Base-by-base conservation (phyloP, 2,329 filamentous ascomycete genomes). In the Falciphora oryzae region DNA sequence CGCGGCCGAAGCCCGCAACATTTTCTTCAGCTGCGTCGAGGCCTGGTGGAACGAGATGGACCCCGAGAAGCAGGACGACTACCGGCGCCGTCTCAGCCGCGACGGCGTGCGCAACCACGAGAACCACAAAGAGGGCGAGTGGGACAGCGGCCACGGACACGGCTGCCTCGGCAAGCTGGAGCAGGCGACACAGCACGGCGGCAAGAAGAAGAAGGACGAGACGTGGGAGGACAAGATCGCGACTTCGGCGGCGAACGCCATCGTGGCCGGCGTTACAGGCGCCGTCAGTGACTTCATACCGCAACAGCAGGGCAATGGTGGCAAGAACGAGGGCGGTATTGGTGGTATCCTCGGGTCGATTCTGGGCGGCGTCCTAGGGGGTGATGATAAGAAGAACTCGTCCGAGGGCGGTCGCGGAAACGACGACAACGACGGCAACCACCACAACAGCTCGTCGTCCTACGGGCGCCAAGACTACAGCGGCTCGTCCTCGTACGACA, bases 11-110 rank as follows among this genome's bases (percentile, higher is more conserved):
- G 61, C 38, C 18, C 61, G 61, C 61, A 28, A 56, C 27, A 56
- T 62, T 27, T 62, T 62, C 28, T 62, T 57, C 61, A 44, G 61
- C 61, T 62, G 35, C 61, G 25, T 62, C 61, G 61, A 62, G 61
- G 3, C 29, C 8, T 62, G 61, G 61, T 62, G 61, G 61, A 53
- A 31, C 4, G 25, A 53, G 38, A 62, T 62, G 38, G 61, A 53
- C 3, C 61, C 25, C 16, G 61, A 62, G 38, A 44, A 57, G 44
- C 61, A 62, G 38, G 27, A 31, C 5, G 61, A 62, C 25, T 62
- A 62, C 44, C 61, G 50, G 11, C 44, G 61, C 16, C 61, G 61
- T 28, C 44, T 62, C 18, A 62, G 61, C 38, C 32, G 61, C 27
- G 44, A 62, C 10, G 61, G 61, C 14, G 61, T 62, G 38, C 27